Percentiles rank a stretch among this genome's conserved stretches.
These are phyloP conservation scores for Solanum pennellii DNA, from an alignment of 257 asterid species.

Conservation along the genomic window DNA sequence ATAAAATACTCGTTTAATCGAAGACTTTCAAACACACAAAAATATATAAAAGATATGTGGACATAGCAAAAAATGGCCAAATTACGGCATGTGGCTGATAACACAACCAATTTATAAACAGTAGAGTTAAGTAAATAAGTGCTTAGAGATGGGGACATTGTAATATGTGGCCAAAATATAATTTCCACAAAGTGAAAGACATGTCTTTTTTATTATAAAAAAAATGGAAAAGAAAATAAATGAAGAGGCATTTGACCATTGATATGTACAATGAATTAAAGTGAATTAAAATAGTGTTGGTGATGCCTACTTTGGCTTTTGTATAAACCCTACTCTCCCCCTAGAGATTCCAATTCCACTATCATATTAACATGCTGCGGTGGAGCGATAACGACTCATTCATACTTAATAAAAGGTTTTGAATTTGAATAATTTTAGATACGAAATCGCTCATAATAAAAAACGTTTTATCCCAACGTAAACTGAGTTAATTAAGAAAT, in stretches of 20 bases:
- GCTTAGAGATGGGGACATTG: neutral
- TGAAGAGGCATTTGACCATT: neutral
- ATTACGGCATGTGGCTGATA: neutral
- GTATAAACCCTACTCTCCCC: neutral
- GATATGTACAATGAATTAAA: neutral
- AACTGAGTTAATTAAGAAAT: neutral
- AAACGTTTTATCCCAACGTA: fast-evolving
- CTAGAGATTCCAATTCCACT: neutral
- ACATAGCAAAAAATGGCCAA: neutral
- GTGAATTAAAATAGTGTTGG: neutral
- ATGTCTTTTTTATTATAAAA: neutral
- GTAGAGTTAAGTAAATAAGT: neutral
- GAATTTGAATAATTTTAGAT: too few species aligned
- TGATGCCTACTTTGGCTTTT: neutral
- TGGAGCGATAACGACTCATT: fast-evolving
- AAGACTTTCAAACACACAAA: neutral
- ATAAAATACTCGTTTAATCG: neutral
- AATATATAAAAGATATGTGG: neutral
- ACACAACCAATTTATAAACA: neutral
- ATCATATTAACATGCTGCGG: fast-evolving
- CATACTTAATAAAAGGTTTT: too few species aligned
- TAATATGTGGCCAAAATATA: neutral
- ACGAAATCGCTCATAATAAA: fast-evolving
- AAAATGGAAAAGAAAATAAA: neutral
- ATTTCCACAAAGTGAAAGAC: neutral